Conservation (phyloP, 2,329 filamentous ascomycete species). For the Stagonosporopsis vannaccii region DNA sequence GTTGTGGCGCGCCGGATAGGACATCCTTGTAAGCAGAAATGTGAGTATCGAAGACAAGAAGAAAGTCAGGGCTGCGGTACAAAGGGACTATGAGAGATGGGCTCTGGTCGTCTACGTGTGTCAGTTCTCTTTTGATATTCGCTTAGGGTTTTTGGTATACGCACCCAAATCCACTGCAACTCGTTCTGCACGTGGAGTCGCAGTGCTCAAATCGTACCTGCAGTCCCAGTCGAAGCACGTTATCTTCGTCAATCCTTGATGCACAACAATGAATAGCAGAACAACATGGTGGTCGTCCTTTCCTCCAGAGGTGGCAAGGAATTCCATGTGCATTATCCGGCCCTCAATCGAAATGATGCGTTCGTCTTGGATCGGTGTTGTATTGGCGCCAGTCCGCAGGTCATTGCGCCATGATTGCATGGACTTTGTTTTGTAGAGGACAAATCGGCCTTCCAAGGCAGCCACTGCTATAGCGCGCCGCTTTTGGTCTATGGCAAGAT, state of each 20-base stretch:
- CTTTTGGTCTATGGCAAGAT: slow-evolving; percentile 80
- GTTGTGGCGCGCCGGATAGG: slow-evolving; percentile 48
- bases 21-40: slow-evolving; percentile 51
- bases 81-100: slow-evolving; percentile 53
- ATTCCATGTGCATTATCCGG: slow-evolving; percentile 88
- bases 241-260: slow-evolving; percentile 55
- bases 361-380: slow-evolving; percentile 66
- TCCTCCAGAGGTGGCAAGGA: slow-evolving; percentile 76
- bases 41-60: slow-evolving; percentile 49
- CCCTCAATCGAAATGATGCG: slow-evolving; percentile 57
- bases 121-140: slow-evolving; percentile 12
- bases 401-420: slow-evolving; percentile 60
- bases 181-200: slow-evolving; percentile 34
- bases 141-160: slow-evolving; percentile 5
- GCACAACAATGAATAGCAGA: slow-evolving; percentile 69
- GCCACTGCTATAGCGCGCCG: slow-evolving; percentile 71
- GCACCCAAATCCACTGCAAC: slow-evolving; percentile 37
- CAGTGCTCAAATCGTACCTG: slow-evolving; percentile 51
- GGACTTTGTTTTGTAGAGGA: slow-evolving; percentile 73
- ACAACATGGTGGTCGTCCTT: slow-evolving; percentile 73
- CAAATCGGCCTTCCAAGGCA: slow-evolving; percentile 73
- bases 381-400: slow-evolving; percentile 53
- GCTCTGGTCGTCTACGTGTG: slow-evolving; percentile 41
- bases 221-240: slow-evolving; percentile 61
- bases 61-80: slow-evolving; percentile 49